Conservation (phyloP, 2,329 filamentous ascomycete genomes). For the Epicoccum nigrum region DNA sequence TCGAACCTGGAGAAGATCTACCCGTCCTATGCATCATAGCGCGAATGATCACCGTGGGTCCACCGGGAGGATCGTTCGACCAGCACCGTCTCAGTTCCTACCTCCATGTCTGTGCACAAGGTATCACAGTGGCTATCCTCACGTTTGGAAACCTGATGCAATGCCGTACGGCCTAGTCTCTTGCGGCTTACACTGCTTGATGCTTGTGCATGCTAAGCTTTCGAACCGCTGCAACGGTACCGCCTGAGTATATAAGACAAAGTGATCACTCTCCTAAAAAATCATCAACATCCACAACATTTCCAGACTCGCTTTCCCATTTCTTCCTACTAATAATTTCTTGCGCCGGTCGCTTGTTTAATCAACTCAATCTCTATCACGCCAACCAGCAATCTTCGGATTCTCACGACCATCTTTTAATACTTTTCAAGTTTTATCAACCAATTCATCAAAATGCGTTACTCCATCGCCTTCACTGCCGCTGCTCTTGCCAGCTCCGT, state of each 20-base stretch:
- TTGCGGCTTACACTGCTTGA: slow-evolving; percentile 17
- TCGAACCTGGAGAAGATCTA: slow-evolving; percentile 28
- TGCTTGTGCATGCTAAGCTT: slow-evolving; percentile 45
- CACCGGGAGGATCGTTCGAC: slow-evolving; percentile 33
- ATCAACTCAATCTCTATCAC: slow-evolving; percentile 23
- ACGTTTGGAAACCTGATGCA: slow-evolving; percentile 19
- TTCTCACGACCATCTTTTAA: slow-evolving; percentile 18
- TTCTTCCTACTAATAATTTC: slow-evolving; percentile 36
- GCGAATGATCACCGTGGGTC: slow-evolving; percentile 12
- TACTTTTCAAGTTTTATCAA: slow-evolving; percentile 14
- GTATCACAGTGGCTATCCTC: slow-evolving; percentile 30
- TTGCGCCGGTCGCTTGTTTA: slow-evolving; percentile 47
- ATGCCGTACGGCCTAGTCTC: slow-evolving; percentile 14
- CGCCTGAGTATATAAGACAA: slow-evolving; percentile 37
- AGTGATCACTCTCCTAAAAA: slow-evolving; percentile 17
- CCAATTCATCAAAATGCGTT: slow-evolving; percentile 54
- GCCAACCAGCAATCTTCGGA: slow-evolving; percentile 24
- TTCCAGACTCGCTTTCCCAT: slow-evolving; percentile 38
- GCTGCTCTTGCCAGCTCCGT: slow-evolving; percentile 56
- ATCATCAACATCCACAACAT: slow-evolving; percentile 39
- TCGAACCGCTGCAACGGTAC: slow-evolving; percentile 3
- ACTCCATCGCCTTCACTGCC: slow-evolving; percentile 54
- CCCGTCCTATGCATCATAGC: slow-evolving; percentile 24
- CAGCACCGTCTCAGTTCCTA: slow-evolving; percentile 32
- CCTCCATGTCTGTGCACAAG: slow-evolving; percentile 21